Evolutionary conservation across 2,329 filamentous ascomycete species (phyloP), one percentile per base, ranked within the genome.

Genomic region (Gremmenia infestans): DNA sequence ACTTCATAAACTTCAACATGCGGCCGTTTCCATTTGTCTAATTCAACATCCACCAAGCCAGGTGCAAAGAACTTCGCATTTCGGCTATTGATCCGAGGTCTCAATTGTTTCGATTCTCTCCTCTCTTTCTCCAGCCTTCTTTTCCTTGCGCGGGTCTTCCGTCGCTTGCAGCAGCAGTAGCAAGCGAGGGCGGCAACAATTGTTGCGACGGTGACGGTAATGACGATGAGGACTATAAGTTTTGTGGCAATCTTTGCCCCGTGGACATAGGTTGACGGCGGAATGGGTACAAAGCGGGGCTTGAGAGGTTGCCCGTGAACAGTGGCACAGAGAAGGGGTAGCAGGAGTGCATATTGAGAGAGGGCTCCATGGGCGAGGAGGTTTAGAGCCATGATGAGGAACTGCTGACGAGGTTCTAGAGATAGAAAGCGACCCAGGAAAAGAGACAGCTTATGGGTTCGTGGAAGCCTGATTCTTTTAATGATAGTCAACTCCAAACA

Each of bases 41-140:
- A 32, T 32, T 32, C 9, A 12, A 32, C 9, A 32, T 32, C 28
- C 28, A 32, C 9, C 39, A 54, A 37, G 6, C 52, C 52, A 1
- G 52, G 52, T n/a, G 52, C 52, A 37, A 50, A 54, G 35, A 54
- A 54, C 23, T 45, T 54, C 37, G 52, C 52, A 54, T 54, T 54
- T 19, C 47, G n/a, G 28, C 42, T 17, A 39, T 40, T 25, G 12
- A 52, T 52, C 23, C 50, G 42, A 6, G 39, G 17, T 40, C 23
- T 48, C 23, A 48, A 48, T 48, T 28, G 15, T 28, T 28, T 19
- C 12, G 23, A 25, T 28, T 28, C 43, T 3, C n/a, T n/a, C 32
- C 32, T 40, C 5, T 25, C 35, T 2, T 32, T 43, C 8, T 43
- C 52, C 14, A 53, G 40, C 11, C 45, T 37, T n/a, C 32, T 37